Conservation (phyloP, 2,329 filamentous ascomycete genomes). For the Fusarium hainanense region DNA sequence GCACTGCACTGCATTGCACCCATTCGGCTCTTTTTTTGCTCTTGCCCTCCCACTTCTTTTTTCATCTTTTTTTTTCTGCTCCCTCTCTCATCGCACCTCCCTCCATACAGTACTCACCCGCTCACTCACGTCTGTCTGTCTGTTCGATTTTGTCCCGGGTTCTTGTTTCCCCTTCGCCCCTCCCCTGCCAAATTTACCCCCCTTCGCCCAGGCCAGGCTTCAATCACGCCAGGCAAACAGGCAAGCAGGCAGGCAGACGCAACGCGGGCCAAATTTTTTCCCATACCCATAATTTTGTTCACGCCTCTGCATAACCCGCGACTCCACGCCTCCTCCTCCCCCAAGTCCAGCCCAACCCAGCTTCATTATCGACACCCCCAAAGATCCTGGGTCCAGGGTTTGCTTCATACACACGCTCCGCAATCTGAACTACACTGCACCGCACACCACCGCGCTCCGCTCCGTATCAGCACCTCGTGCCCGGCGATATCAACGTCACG, state of each 20-base stretch:
- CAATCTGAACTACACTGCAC: slow-evolving; percentile 45
- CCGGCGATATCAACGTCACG: slow-evolving; percentile 40
- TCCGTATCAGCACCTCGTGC: slow-evolving; percentile 41
- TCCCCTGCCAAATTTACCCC: slow-evolving; percentile 29
- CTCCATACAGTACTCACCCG: slow-evolving; percentile 3
- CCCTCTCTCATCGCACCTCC: slow-evolving; percentile 28
- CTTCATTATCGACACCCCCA: slow-evolving; percentile 57
- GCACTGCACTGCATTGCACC: slow-evolving; percentile 20
- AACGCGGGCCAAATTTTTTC: slow-evolving; percentile 33
- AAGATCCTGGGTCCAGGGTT: slow-evolving; percentile 48
- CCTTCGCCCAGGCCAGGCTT: slow-evolving; percentile 16
- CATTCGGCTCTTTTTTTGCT: slow-evolving; percentile 28
- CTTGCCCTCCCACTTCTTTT: slow-evolving; percentile 36
- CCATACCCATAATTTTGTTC: slow-evolving; percentile 47
- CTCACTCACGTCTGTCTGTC: slow-evolving; percentile 7
- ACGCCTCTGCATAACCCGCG: slow-evolving; percentile 51
- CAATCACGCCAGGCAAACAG: slow-evolving; percentile 36
- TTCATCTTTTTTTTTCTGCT: slow-evolving; percentile 9
- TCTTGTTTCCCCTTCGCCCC: slow-evolving; percentile 46
- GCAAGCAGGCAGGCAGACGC: slow-evolving; percentile 13
- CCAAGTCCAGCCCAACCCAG: slow-evolving; percentile 48
- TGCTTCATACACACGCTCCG: slow-evolving; percentile 46
- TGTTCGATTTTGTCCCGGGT: slow-evolving; percentile 23
- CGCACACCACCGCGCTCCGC: slow-evolving; percentile 40
- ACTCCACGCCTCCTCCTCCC: slow-evolving; percentile 53